Evolutionary conservation across 106 monocot genomes (phyloP), one percentile per base, ranked within the genome.

Genomic region (Dendrobium nobile): DNA sequence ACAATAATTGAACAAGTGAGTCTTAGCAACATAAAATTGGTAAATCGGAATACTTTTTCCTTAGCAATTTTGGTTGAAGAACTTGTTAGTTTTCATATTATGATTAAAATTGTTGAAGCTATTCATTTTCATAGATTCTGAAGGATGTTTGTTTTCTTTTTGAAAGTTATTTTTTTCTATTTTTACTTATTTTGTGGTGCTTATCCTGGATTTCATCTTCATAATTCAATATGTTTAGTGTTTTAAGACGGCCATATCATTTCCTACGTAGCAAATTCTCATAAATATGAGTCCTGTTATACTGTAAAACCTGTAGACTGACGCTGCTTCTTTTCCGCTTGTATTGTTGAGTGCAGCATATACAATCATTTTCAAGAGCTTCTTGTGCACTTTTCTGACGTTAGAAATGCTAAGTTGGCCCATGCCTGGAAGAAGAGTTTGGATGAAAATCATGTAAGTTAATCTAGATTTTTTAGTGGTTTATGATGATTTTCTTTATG

Each of bases 281-380:
- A 68, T 68, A 68, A 68, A 68, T n/a, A 33, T 42, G 26, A 42
- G 42, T 43, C 43, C 8, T 44, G 41, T 7, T n/a, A 41, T 74
- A 74, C 16, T 44, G 7, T 43, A 44, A 74, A 48, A 76, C 6
- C 48, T 28, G 43, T 74, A 43, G 1, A 76, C 22, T 76, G 11
- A 48, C 48, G 15, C 48, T 24, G 0, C 51, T 76, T 24, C 4
- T 67, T 42, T 79, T 77, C 22, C 44, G 54, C 11, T 77, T 37
- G 19, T 77, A 47, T 24, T 20, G 31, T 65, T 64, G 68, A n/a
- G 74, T 92, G 79, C 82, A 92, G 92, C 74, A 92, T 86, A 45
- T 92, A 92, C 77, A 92, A 92, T 86, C 86, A 90, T 84, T 83
- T 90, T 55, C 86, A 84, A 77, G 86, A 86, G 80, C 79, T 92